Evolutionary conservation across 2,329 filamentous ascomycete genomes (phyloP).

Genomic region (Hansfordia pulvinata): DNA sequence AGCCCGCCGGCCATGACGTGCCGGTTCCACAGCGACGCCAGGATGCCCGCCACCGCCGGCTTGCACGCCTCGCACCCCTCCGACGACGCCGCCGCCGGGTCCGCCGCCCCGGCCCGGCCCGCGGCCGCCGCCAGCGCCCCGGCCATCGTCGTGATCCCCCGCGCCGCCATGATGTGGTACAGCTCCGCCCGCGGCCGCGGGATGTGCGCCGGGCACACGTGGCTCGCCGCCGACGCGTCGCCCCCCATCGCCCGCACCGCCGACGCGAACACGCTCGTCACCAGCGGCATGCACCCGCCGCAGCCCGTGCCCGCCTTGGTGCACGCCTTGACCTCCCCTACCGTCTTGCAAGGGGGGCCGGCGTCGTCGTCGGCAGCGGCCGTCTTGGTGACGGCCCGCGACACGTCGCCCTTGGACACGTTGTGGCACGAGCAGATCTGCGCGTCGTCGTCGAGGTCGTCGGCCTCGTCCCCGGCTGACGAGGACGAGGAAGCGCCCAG

Average conservation of each 20-base stretch:
- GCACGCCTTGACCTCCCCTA: slow-evolving; percentile 74
- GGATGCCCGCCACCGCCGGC: slow-evolving; percentile 67
- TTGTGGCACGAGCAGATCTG: slow-evolving; percentile 93
- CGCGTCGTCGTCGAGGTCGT: slow-evolving; percentile 71
- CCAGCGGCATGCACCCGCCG: slow-evolving; percentile 78
- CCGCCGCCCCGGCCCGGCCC: slow-evolving; percentile 62
- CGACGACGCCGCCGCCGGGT: no score
- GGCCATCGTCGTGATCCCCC: slow-evolving; percentile 62
- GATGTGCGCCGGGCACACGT: slow-evolving; percentile 74
- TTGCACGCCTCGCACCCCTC: slow-evolving; percentile 81
- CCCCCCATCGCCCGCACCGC: slow-evolving; percentile 76
- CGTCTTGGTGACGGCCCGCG: not conserved
- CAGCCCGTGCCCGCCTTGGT: slow-evolving; percentile 88
- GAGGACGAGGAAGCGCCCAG: slow-evolving; percentile 62
- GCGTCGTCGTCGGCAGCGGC: slow-evolving; percentile 58
- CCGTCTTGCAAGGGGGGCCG: slow-evolving; percentile 65
- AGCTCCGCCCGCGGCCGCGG: slow-evolving; percentile 78
- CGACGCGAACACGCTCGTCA: slow-evolving; percentile 81
- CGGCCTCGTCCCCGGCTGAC: slow-evolving; percentile 58
- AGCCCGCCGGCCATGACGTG: slow-evolving; percentile 61
- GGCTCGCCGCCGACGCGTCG: slow-evolving; percentile 76
- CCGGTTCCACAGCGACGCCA: slow-evolving; percentile 70
- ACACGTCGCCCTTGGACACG: slow-evolving; percentile 62
- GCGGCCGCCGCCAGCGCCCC: no score
- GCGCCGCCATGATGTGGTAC: slow-evolving; percentile 81